Base-by-base conservation (phyloP, 1,284 basidiomycete genomes). In the Heterobasidion occidentale region DNA sequence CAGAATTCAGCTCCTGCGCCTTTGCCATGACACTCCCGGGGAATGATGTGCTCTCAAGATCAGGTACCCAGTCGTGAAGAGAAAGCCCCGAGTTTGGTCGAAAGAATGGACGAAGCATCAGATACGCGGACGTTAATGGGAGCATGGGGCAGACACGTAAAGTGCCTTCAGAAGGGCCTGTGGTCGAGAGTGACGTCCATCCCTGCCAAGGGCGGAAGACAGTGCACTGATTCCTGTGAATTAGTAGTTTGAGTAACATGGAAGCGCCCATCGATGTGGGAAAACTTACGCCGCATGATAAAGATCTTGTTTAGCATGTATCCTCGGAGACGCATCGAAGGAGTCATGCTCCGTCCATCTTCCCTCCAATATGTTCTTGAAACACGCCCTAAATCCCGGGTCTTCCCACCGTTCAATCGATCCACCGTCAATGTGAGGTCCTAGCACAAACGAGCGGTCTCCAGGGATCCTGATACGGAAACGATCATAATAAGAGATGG, bases 331-430 rank as follows among this genome's bases (percentile, higher is more conserved):
- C 1, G 75, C 75, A 57, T 85, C 78, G 59, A 77, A 87, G 1
- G 84, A 74, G 64, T 90, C 81, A 60, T 84, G 77, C 47, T 71
- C 66, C 53, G 72, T 71, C 84, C 86, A 90, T 0, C 64, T 65
- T 9, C 75, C 74, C 67, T 69, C 58, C 2, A 91, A 66, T 52
- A 92, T 84, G 12, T 71, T 64, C 3, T 61, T 48, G 68, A 83
- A 92, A 20, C 82, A 83, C 1, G 62, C 64, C n/a, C 84, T 71
- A 64, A 84, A 88, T 1, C 67, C 70, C 0, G 73, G 68, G 66
- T 92, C 90, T 67, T 92, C 89, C 90, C 90, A 92, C 0, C 87
- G 71, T 68, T 93, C 89, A 7, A 91, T 71, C 5, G 81, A 78
- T 0, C 89, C 90, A 0, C 85, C 86, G 64, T 93, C 90, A 51